Percentiles rank a stretch among this genome's conserved stretches.
phyloP scores from a whole-genome alignment of 2,329 filamentous ascomycete genomes.

The Penicillium sp. region DNA sequence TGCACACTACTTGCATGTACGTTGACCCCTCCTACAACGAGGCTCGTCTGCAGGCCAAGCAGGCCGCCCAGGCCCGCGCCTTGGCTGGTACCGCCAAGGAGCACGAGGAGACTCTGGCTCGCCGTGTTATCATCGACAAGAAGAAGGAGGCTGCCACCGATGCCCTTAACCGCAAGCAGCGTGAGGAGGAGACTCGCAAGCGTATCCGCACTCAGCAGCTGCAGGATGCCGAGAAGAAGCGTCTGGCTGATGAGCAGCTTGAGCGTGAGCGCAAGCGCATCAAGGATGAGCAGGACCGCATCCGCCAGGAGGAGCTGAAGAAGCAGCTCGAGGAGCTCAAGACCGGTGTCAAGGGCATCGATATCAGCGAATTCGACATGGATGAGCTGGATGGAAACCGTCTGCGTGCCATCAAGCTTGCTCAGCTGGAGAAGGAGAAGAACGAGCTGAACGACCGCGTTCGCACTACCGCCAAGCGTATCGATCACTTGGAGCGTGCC shows the following conservation, averaged over 20 bases:
- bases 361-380: constrained; percentile 69
- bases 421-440: constrained; percentile 96
- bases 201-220: constrained; percentile 81
- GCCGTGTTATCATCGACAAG: constrained; percentile 90
- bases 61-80: constrained; percentile 76
- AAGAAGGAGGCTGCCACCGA: constrained; percentile 95
- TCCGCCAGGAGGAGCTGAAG: constrained; percentile 90
- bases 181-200: constrained; percentile 88
- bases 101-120: constrained; percentile 77
- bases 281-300: constrained; percentile 82
- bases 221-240: constrained; percentile 83
- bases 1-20: constrained; percentile 93
- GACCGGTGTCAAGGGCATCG: constrained; percentile 78
- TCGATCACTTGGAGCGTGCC: constrained; percentile 95
- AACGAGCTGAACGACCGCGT: constrained; percentile 90
- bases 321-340: constrained; percentile 90
- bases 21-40: constrained; percentile 89
- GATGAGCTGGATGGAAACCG: constrained; percentile 85
- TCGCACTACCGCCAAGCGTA: constrained; percentile 87
- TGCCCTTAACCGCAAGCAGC: constrained; percentile 81
- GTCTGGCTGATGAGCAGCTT: constrained; percentile 87
- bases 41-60: constrained; percentile 73
- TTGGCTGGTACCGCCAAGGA: constrained; percentile 89
- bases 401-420: constrained; percentile 90
- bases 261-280: constrained; percentile 85